Conservation (phyloP, 202 grass and related monocot genomes). For the Hordeum pubiflorum region DNA sequence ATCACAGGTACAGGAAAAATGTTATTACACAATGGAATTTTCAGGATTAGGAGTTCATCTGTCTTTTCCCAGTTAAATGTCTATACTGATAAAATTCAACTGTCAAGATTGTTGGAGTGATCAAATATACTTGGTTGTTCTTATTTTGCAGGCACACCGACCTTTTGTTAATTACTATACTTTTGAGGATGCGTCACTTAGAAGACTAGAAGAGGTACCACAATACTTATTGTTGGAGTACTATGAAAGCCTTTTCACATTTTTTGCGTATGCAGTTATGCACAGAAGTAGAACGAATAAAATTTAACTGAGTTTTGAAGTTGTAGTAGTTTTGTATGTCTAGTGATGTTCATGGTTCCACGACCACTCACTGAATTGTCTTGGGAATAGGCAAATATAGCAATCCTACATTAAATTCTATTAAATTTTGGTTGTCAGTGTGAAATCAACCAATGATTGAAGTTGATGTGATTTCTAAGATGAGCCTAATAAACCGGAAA, state of each 20-base stretch:
- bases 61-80: neutral
- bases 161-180: slow-evolving; percentile 88
- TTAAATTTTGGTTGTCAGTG: no score
- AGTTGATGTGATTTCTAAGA: no score
- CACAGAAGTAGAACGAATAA: neutral
- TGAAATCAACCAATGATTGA: no score
- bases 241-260: neutral
- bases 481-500: no score
- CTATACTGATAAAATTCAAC: neutral
- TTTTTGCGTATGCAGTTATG: neutral
- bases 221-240: neutral
- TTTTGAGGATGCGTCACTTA: slow-evolving; percentile 53
- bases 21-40: neutral
- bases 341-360: neutral
- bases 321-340: neutral
- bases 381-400: no score
- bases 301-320: neutral
- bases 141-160: slow-evolving; percentile 51
- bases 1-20: slow-evolving; percentile 51
- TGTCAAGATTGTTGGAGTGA: neutral
- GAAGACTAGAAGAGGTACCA: slow-evolving; percentile 64
- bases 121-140: neutral
- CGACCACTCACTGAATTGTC: neutral
- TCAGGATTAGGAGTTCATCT: neutral
- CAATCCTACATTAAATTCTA: no score